Evolutionary conservation across 768 basidiomycete genomes (phyloP).

Genomic region (Terana coerulea): DNA sequence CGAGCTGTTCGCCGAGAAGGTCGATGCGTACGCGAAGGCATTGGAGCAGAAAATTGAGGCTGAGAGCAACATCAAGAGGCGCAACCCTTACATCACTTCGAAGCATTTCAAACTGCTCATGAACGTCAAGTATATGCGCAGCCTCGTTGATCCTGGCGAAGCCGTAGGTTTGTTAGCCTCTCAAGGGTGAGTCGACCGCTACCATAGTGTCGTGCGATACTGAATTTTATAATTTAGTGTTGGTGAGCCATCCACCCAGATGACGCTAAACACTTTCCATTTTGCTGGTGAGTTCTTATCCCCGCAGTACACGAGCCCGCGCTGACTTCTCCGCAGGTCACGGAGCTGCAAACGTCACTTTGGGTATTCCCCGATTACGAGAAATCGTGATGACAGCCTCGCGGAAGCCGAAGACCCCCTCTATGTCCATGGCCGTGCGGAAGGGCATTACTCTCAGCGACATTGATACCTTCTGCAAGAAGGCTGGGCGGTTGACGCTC

Average conservation of each 20-base stretch:
- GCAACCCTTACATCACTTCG: slow-evolving; percentile 42
- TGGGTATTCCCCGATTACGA: slow-evolving; percentile 96
- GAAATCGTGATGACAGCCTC: slow-evolving; percentile 99
- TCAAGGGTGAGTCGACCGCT: slow-evolving; percentile 68
- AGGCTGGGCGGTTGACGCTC: slow-evolving; percentile 78
- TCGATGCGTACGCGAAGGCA: slow-evolving; percentile 73
- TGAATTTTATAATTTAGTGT: slow-evolving; percentile 48
- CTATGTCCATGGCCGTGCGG: slow-evolving; percentile 83
- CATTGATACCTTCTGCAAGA: slow-evolving; percentile 80
- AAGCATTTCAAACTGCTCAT: slow-evolving; percentile 77
- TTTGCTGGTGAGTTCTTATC: slow-evolving; percentile 73
- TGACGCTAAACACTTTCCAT: slow-evolving; percentile 99
- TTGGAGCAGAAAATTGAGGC: slow-evolving; percentile 42
- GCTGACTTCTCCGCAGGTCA: slow-evolving; percentile 56
- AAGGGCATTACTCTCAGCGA: slow-evolving; percentile 48
- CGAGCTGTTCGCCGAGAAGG: slow-evolving; percentile 80
- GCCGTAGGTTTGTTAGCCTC: slow-evolving; percentile 97
- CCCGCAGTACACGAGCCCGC: not conserved
- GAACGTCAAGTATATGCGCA: slow-evolving; percentile 90
- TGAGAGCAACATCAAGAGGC: slow-evolving; percentile 37
- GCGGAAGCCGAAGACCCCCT: slow-evolving; percentile 92
- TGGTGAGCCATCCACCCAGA: slow-evolving; percentile 98
- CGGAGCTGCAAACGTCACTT: slow-evolving; percentile 97
- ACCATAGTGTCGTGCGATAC: not conserved
- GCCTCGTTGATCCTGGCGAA: slow-evolving; percentile 94